phyloP scores from a whole-genome alignment of 106 monocot species.

The Allium sativum region DNA sequence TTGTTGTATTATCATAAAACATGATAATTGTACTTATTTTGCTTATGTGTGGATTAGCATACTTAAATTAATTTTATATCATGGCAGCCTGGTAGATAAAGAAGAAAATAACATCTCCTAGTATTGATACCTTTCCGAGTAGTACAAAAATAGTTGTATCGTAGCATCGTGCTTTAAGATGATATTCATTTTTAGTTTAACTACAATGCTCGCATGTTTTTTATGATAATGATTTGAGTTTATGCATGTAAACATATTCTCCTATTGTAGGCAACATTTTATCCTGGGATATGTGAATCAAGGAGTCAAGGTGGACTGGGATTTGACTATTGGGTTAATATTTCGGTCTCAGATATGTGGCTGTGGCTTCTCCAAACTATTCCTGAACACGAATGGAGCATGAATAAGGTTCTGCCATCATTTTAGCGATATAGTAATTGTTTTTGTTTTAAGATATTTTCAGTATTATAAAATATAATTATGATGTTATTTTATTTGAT shows the following conservation, averaged over 20 bases:
- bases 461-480: conserved; percentile 2
- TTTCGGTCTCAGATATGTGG: conserved; percentile 87
- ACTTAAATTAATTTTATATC: no score
- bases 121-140: no score
- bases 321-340: conserved; percentile 84
- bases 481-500: no score
- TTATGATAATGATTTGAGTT: not conserved
- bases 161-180: no score
- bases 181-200: not conserved
- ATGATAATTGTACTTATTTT: not conserved
- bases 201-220: not conserved
- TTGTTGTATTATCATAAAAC: not conserved
- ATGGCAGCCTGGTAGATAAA: no score
- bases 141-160: no score
- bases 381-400: conserved; percentile 79
- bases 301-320: conserved; percentile 90
- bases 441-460: not conserved
- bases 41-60: no score
- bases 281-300: conserved; percentile 96
- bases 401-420: conserved; percentile 59
- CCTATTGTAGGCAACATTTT: conserved; percentile 60
- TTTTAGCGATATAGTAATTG: no score
- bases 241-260: not conserved
- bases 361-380: conserved; percentile 77
- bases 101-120: no score